Conservation (phyloP, 2,329 filamentous ascomycete genomes). For the Alternaria arborescens region DNA sequence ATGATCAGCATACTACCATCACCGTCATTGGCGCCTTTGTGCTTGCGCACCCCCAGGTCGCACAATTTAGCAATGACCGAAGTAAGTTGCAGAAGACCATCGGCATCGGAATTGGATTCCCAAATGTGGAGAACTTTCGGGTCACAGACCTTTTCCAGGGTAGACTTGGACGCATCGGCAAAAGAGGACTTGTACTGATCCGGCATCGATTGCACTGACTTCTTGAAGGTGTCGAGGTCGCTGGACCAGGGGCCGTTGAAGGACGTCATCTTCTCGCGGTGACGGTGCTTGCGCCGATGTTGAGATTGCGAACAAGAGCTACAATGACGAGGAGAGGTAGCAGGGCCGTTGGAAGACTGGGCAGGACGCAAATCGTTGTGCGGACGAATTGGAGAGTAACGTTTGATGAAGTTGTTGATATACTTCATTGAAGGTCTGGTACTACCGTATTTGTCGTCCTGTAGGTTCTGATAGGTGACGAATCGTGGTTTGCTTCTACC, state of each 20-base stretch:
- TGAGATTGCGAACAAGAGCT: background rate
- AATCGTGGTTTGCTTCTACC: constrained; percentile 9
- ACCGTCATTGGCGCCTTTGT: constrained; percentile 18
- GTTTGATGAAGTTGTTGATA: constrained; percentile 21
- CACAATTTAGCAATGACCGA: constrained; percentile 43
- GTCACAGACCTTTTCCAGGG: constrained; percentile 34
- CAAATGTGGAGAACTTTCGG: constrained; percentile 41
- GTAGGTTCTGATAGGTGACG: background rate
- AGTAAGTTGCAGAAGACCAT: constrained; percentile 42
- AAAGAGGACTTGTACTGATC: constrained; percentile 35
- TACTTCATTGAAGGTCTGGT: constrained; percentile 15
- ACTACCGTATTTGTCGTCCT: background rate
- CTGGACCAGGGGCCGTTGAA: constrained; percentile 41
- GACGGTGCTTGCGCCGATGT: constrained; percentile 18
- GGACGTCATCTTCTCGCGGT: constrained; percentile 18
- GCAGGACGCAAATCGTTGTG: background rate
- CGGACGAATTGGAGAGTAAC: background rate
- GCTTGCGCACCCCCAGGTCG: constrained; percentile 29
- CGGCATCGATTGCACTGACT: constrained; percentile 37
- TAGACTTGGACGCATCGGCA: constrained; percentile 27
- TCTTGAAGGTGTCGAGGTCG: constrained; percentile 35
- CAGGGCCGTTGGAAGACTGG: background rate
- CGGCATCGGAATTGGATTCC: constrained; percentile 44
- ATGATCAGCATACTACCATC: constrained; percentile 44
- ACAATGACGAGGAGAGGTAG: background rate